phyloP scores from a whole-genome alignment of 2,329 filamentous ascomycete species.

The Cytospora piceae region DNA sequence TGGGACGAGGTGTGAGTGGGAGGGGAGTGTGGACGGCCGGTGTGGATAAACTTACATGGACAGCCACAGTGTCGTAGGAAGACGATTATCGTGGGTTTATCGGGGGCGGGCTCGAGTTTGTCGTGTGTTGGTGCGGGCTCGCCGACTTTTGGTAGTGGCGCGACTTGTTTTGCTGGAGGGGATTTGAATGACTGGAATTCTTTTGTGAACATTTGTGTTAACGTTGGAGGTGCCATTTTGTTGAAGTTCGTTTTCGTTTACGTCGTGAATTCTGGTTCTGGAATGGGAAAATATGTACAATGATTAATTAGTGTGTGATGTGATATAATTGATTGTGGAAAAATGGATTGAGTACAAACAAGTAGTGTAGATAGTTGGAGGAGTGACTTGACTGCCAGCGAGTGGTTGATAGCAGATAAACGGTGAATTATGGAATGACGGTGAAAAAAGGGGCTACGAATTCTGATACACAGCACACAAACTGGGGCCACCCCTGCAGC shows the following conservation, averaged over 20 bases:
- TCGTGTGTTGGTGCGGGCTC: conserved; percentile 58
- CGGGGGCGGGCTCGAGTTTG: conserved; percentile 55
- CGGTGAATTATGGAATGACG: not conserved
- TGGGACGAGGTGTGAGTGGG: not conserved
- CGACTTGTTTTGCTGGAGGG: conserved; percentile 44
- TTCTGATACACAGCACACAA: too few relatives aligned
- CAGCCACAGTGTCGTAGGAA: conserved; percentile 77
- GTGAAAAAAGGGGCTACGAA: conserved; percentile 11
- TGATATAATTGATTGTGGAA: not conserved
- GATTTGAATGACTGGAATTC: conserved; percentile 29
- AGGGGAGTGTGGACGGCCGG: not conserved
- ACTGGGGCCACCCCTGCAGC: not conserved
- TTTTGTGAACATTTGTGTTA: conserved; percentile 21
- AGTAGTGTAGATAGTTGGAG: too few relatives aligned
- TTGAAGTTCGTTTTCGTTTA: not conserved
- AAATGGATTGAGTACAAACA: too few relatives aligned
- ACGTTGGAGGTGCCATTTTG: conserved; percentile 12
- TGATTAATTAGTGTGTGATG: not conserved
- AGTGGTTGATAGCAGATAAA: not conserved
- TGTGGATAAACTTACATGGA: conserved; percentile 59
- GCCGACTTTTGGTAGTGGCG: conserved; percentile 55
- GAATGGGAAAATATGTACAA: not conserved
- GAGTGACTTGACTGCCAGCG: too few relatives aligned
- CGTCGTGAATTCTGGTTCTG: not conserved
- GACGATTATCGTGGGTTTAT: conserved; percentile 63